Evolutionary conservation across 2,329 filamentous ascomycete species (phyloP), one percentile per base, ranked within the genome.

Genomic region (Stenocarpella maydis): DNA sequence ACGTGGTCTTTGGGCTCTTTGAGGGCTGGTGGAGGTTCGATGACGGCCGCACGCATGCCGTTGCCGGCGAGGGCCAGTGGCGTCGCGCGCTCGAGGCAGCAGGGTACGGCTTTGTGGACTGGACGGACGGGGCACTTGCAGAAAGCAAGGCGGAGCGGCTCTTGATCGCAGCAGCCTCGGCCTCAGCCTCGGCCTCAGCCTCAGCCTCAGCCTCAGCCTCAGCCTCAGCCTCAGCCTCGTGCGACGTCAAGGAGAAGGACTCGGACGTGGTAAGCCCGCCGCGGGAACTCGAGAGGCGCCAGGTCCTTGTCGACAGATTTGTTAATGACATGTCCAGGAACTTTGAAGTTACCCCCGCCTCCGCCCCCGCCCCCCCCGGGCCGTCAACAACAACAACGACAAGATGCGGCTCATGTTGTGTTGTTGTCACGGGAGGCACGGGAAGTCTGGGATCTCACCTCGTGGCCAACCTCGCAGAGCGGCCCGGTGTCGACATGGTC

Each of bases 11-110:
- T 47, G 80, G 80, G 0, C 69, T 80, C 0, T 72, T 82, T 6
- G 77, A 81, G 19, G 79, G 80, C 3, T 82, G 80, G 80, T 82
- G 80, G 80, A 69, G 77, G 34, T 80, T 79, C 39, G 73, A 77
- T 4, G 79, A 81, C 47, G 78, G 77, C 14, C 54, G 68, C 4
- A 26, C 31, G 41, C 65, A 78, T 65, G 74, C 75, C n/a, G 17
- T 78, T 15, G 68, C 71, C 3, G 10, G n/a, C n/a, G 45, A 69
- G 12, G 69, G 70, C 5, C 21, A 28, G 3, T 80, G 78, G 79
- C 61, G 75, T 21, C 47, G 64, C 12, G 73, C 60, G 0, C 65
- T 80, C 14, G 73, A 72, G 2, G 43, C 64, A 0, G 75, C 73
- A 6, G 79, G 77, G 1, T 80, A 73, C 49, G 71, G 71, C 15